Base-by-base conservation (phyloP, 345 rosid species). In the Ailanthus altissimus region DNA sequence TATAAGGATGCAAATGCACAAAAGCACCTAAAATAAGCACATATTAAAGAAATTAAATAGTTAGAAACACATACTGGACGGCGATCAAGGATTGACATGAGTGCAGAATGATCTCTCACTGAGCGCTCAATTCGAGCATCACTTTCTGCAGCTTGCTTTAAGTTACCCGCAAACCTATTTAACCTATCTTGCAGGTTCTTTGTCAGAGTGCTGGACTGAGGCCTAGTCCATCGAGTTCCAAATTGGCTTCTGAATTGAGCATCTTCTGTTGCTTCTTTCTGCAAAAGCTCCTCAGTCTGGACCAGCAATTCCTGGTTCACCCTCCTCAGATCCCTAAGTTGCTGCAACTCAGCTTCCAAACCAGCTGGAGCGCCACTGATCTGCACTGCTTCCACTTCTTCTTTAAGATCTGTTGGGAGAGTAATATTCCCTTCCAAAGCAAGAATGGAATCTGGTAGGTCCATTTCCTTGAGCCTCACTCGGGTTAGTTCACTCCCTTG, bases 221-320 rank as follows among this genome's bases (percentile, higher is more conserved):
- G 99, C 81, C 99, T 87, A 54, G 99, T 96, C 98, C 99, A 96
- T 66, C 97, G 90, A n/a, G 94, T 89, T 81, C 99, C 99, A 85
- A 93, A 96, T 82, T 96, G 99, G 78, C 93, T 88, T 84, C 99
- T 90, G 76, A 93, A 93, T 68, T 96, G 99, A 61, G 93, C 79
- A 77, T 96, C 99, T 78, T 96, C 99, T 74, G 91, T 69, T 67
- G 98, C 97, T 85, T 96, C 99, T 83, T 96, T 96, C 84, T 96
- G 97, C 87, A 96, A 86, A 86, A 92, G 92, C 84, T 96, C 98
- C 82, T 96, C 98, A 0, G 95, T 93, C 84, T 93, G 98, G 54
- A 93, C 86, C 79, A 96, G 88, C 77, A 96, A 81, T 80, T 96
- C 99, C 63, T 92, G 94, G 88, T 93, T 92, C 73, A 93, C 98